phyloP scores from a whole-genome alignment of 371 early-diverging fungal species.

The Zychaea mexicana region DNA sequence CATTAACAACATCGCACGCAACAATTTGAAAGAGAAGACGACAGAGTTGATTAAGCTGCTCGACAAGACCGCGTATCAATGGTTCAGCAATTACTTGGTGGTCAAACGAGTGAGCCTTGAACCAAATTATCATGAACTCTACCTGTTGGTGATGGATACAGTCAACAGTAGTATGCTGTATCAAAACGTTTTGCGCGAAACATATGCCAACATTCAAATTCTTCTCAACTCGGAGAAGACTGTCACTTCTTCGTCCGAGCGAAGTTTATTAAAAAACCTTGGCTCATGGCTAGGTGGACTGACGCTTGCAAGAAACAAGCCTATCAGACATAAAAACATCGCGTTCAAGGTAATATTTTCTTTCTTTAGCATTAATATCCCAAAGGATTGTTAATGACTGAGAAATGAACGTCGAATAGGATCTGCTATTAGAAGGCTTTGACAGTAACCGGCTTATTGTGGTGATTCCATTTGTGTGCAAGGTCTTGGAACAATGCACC shows the following conservation, averaged over 20 bases:
- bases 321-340: conserved; percentile 91
- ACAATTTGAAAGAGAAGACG: conserved; percentile 84
- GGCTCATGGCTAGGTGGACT: conserved; percentile 97
- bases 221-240: conserved; percentile 93
- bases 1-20: conserved; percentile 92
- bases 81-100: conserved; percentile 93
- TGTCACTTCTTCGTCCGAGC: conserved; percentile 85
- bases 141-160: conserved; percentile 76
- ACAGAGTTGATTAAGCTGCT: conserved; percentile 79
- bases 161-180: conserved; percentile 64
- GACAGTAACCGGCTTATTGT: conserved; percentile 87
- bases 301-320: conserved; percentile 89
- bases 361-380: too few species aligned
- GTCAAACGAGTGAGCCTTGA: conserved; percentile 94
- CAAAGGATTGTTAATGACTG: too few species aligned
- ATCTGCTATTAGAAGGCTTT: conserved; percentile 89
- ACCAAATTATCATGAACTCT: conserved; percentile 92
- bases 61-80: conserved; percentile 67
- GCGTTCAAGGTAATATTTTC: conserved; percentile 91
- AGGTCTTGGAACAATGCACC: conserved; percentile 89
- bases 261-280: conserved; percentile 89
- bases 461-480: conserved; percentile 97
- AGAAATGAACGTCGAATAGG: conserved; percentile 40
- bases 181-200: conserved; percentile 84
- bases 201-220: conserved; percentile 82